Evolutionary conservation across 1,284 basidiomycete genomes (phyloP).

Genomic region (Tetrapyrgos nigripes): DNA sequence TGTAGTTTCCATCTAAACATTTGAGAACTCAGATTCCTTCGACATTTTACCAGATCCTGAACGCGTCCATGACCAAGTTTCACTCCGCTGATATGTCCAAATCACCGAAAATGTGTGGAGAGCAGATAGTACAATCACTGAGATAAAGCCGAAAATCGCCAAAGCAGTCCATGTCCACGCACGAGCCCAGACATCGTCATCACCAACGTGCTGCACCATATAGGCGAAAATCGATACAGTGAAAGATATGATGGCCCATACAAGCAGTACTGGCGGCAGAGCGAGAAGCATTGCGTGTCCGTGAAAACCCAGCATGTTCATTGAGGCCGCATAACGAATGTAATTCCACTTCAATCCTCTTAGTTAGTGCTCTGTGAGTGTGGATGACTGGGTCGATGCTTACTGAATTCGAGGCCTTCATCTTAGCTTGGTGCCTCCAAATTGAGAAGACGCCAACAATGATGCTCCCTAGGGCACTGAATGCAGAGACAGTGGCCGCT

Average conservation of each 20-base stretch:
- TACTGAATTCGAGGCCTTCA: slow-evolving; percentile 48
- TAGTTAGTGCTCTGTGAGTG: not conserved
- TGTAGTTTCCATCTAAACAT: not conserved
- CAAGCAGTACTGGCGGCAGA: slow-evolving; percentile 57
- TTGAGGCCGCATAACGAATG: slow-evolving; percentile 54
- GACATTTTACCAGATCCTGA: not conserved
- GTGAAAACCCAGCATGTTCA: slow-evolving; percentile 48
- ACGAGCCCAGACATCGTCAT: slow-evolving; percentile 23
- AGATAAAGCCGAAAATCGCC: slow-evolving; percentile 44
- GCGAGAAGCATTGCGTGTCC: slow-evolving; percentile 60
- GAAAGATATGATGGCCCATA: slow-evolving; percentile 60
- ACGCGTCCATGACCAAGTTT: slow-evolving; percentile 14
- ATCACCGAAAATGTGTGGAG: slow-evolving; percentile 56
- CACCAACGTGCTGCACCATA: slow-evolving; percentile 41
- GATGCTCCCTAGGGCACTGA: slow-evolving; percentile 58
- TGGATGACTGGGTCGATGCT: slow-evolving; percentile 17
- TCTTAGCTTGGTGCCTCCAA: slow-evolving; percentile 59
- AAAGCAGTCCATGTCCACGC: slow-evolving; percentile 47
- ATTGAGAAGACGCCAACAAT: slow-evolving; percentile 61
- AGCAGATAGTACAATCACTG: slow-evolving; percentile 41
- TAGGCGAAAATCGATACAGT: slow-evolving; percentile 50
- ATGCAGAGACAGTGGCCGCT: slow-evolving; percentile 51
- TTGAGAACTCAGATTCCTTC: not conserved
- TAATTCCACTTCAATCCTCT: slow-evolving; percentile 49
- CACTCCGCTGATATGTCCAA: slow-evolving; percentile 46